Evolutionary conservation across 2,329 filamentous ascomycete genomes (phyloP).

Genomic region (Exophiala viscosa): DNA sequence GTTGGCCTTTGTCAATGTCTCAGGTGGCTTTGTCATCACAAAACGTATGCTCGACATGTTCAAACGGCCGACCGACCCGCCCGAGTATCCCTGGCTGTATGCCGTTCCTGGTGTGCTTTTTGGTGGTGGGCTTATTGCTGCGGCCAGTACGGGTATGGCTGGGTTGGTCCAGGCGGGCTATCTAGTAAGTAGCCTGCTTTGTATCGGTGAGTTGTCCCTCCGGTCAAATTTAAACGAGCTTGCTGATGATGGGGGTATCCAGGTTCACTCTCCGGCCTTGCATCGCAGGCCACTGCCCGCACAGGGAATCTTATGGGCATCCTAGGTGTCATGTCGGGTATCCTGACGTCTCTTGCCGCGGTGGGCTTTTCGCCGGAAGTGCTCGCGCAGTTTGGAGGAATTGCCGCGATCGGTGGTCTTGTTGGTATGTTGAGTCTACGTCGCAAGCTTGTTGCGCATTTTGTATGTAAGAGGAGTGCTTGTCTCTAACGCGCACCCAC

Average conservation of each 20-base stretch:
- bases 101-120: constrained; percentile 73
- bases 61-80: constrained; percentile 76
- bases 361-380: constrained; percentile 77
- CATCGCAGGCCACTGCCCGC: constrained; percentile 76
- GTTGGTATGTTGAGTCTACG: constrained; percentile 39
- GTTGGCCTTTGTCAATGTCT: constrained; percentile 82
- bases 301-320: constrained; percentile 85
- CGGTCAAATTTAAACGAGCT: not conserved
- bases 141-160: constrained; percentile 74
- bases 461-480: too few species aligned
- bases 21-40: constrained; percentile 85
- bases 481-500: not conserved
- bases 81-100: constrained; percentile 85
- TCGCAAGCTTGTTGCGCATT: too few species aligned
- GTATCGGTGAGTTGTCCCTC: constrained; percentile 51
- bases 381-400: constrained; percentile 71
- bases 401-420: constrained; percentile 69
- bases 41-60: constrained; percentile 95
- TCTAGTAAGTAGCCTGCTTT: constrained; percentile 76
- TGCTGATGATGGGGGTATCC: not conserved
- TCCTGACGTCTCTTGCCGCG: constrained; percentile 75
- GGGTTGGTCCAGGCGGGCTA: constrained; percentile 86
- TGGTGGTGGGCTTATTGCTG: constrained; percentile 74
- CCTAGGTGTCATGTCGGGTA: constrained; percentile 76
- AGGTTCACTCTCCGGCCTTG: constrained; percentile 70